Percentiles rank a stretch among this genome's conserved stretches.
Conservation (phyloP, 1,284 basidiomycete genomes). For the Ustilago xerochloae region DNA sequence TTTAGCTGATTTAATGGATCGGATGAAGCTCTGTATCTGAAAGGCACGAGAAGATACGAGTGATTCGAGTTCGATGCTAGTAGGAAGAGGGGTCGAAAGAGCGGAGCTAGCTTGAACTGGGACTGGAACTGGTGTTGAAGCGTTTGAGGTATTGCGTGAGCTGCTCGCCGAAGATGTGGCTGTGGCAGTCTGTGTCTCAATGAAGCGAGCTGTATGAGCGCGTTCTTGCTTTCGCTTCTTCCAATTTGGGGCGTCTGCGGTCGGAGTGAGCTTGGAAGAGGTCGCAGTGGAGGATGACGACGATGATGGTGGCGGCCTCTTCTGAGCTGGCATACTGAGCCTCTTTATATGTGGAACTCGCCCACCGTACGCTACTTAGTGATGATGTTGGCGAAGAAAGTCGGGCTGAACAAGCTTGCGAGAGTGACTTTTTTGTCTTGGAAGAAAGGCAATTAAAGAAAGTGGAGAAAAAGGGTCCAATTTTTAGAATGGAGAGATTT, state of each 20-base stretch:
- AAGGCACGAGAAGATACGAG: conserved; percentile 45
- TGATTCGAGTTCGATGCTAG: conserved; percentile 42
- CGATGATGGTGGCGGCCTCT: conserved; percentile 31
- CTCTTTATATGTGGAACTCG: no score
- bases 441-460: conserved; percentile 18
- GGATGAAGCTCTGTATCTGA: conserved; percentile 50
- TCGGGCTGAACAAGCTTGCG: no score
- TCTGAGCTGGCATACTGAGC: conserved; percentile 41
- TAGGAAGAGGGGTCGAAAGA: conserved; percentile 35
- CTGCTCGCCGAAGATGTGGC: conserved; percentile 24
- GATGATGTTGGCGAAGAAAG: no score
- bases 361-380: no score
- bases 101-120: conserved; percentile 4
- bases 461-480: conserved; percentile 22
- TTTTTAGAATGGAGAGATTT: background rate
- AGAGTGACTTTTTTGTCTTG: no score
- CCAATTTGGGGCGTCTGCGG: conserved; percentile 26
- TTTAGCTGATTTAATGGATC: conserved; percentile 44
- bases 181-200: conserved; percentile 25
- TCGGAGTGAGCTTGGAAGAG: conserved; percentile 2
- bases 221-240: conserved; percentile 50
- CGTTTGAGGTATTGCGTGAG: conserved; percentile 25
- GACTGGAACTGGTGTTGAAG: conserved; percentile 10
- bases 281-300: conserved; percentile 8
- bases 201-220: conserved; percentile 39